Percentiles rank a stretch among this genome's conserved stretches.
Conservation (phyloP, 2,329 filamentous ascomycete species). For the Fusarium cicatricum region DNA sequence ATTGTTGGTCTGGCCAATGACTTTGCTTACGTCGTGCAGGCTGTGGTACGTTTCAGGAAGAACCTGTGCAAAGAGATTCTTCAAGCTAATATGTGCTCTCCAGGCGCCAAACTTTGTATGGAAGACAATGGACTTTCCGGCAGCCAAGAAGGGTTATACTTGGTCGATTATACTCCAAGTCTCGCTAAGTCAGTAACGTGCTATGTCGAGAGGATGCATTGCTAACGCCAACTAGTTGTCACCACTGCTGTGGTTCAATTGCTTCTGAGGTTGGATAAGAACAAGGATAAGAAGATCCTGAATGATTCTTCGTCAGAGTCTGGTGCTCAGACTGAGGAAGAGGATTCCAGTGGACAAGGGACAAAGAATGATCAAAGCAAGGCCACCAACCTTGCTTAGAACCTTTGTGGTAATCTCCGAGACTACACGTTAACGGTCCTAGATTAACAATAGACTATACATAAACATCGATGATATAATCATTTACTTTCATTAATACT, state of each 20-base stretch:
- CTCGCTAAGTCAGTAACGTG: constrained; percentile 8
- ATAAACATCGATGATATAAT: too few relatives aligned
- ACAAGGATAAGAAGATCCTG: neutral
- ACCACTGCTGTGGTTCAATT: neutral
- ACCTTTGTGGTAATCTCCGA: too few relatives aligned
- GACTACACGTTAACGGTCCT: too few relatives aligned
- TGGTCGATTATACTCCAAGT: constrained; percentile 21
- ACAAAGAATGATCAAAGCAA: too few relatives aligned
- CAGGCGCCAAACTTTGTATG: constrained; percentile 25
- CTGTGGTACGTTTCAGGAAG: constrained; percentile 13
- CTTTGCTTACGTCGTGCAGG: constrained; percentile 31
- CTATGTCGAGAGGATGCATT: neutral
- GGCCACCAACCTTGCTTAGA: too few relatives aligned
- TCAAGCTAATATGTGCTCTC: neutral
- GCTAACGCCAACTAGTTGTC: neutral
- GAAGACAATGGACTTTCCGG: constrained; percentile 31
- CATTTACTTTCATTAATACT: too few relatives aligned
- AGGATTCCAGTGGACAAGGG: too few relatives aligned
- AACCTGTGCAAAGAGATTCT: neutral
- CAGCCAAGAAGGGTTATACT: constrained; percentile 21
- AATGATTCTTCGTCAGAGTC: neutral
- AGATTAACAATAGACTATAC: too few relatives aligned
- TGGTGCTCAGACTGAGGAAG: neutral
- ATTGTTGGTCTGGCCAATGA: constrained; percentile 23
- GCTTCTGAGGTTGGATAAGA: neutral